Evolutionary conservation across 2,329 filamentous ascomycete species (phyloP), one percentile per base, ranked within the genome.

Genomic region (Fusarium acutatum): DNA sequence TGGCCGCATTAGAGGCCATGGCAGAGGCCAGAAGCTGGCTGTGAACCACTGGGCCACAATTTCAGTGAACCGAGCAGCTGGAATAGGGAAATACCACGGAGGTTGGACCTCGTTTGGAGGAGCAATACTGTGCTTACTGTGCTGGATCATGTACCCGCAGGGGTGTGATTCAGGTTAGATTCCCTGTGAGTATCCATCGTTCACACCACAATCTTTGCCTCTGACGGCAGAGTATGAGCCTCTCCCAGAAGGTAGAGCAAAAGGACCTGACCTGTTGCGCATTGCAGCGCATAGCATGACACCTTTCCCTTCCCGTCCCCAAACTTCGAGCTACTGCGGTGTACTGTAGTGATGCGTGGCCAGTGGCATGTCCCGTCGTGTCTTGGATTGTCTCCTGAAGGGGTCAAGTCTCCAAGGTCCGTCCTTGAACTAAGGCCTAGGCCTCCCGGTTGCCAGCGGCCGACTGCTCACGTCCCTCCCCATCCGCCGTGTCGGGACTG

Each of bases 221-320:
- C 53, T 67, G 64, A 52, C 38, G 63, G 56, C 64, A 68, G 37
- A 47, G 35, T 26, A 49, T 64, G 56, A 40, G 44, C 34, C 26
- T 59, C 53, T 57, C 24, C 30, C 40, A 67, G 58, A 52, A 52
- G 24, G 46, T 30, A 61, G 56, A 46, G 64, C 71, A 72, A 71
- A 74, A 72, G 71, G 41, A 65, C 73, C 73, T 62, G 56, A 60
- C 60, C 61, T 40, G 34, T 64, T 43, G n/a, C 59, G 50, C 50
- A 44, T 57, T 18, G 38, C 47, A 60, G 14, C n/a, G 30, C 59
- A 57, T 61, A 15, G 40, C 62, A 64, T 59, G 40, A 67, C 71
- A 41, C 76, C 69, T 73, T 77, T 64, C 76, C 76, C 64, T 70
- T 77, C 76, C 71, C 61, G 69, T 78, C 61, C 53, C 73, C 68